Base-by-base conservation (phyloP, 805 yeast species). In the Pichia insulana region DNA sequence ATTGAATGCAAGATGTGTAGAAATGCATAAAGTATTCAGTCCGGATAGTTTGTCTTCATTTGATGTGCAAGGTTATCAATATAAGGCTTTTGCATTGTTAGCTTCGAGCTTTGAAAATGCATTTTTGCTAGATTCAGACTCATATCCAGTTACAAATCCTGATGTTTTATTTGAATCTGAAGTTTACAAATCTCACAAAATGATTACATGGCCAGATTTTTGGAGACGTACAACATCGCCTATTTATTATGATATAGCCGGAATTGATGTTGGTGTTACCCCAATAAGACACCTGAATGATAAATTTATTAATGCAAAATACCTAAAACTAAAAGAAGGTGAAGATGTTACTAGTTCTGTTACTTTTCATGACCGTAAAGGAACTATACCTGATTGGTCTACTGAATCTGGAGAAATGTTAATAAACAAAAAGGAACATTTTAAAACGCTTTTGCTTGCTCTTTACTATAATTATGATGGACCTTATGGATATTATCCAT, bases 171-270 rank as follows among this genome's bases (percentile, higher is more conserved):
- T 86, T 56, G 64, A 63, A 4, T 60, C 71, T 11, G 76, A 77
- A 36, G 78, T 85, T 1, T 85, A 73, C 61, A 48, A 54, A 15
- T 57, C 68, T 11, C 62, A 67, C 45, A 76, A 80, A 44, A 61
- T 76, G 57, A 62, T 79, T 20, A 58, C 78, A 20, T 86, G 94
- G 90, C 94, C 95, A 2, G 96, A 86, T 61, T 86, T 79, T 59
- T 86, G 95, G 95, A 74, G 80, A 59, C 71, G 95, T 50, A 78
- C 89, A 7, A 83, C 89, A 1, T 74, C 84, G 1, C 95, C 95
- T 6, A 63, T 64, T 31, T 81, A 73, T 53, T 86, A 82, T 59
- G 73, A 75, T 26, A 77, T 86, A 49, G 85, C 85, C 0, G 83
- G 77, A 2, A 64, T 77, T 12, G 50, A 63, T 39, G 64, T 77